Conservation (phyloP, 352 stramenopile species). For the Phytophthora quininea region DNA sequence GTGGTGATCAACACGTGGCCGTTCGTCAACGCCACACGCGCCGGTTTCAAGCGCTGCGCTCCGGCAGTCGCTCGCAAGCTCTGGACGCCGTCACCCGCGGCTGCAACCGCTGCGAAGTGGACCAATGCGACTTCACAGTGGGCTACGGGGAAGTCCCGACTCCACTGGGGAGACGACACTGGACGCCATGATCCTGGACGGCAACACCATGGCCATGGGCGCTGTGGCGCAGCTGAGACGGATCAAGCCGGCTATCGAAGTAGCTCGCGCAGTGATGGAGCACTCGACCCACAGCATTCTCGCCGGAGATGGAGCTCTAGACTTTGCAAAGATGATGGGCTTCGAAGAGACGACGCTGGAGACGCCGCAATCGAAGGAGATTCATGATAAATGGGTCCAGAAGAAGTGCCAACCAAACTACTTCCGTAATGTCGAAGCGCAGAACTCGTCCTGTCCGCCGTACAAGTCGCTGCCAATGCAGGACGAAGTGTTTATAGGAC, state of each 20-base stretch:
- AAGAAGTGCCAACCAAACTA: constrained; percentile 91
- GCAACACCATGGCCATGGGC: constrained; percentile 83
- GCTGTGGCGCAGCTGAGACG: constrained; percentile 81
- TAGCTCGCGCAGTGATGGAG: constrained; percentile 87
- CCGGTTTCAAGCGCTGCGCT: constrained; percentile 59
- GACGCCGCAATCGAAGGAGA: constrained; percentile 60
- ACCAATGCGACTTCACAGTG: constrained; percentile 90
- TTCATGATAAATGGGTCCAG: constrained; percentile 62
- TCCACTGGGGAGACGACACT: constrained; percentile 88
- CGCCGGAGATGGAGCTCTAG: constrained; percentile 81
- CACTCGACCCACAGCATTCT: constrained; percentile 90
- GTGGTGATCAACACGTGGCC: constrained; percentile 89
- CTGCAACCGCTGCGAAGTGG: constrained; percentile 81
- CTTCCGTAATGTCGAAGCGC: constrained; percentile 75
- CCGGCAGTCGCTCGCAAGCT: constrained; percentile 16
- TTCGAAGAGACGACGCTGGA: constrained; percentile 78
- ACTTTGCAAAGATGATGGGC: constrained; percentile 92
- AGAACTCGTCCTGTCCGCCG: constrained; percentile 79
- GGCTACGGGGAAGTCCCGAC: constrained; percentile 90
- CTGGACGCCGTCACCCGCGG: constrained; percentile 73
- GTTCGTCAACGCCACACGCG: constrained; percentile 74
- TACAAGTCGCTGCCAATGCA: constrained; percentile 57
- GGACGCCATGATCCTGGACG: constrained; percentile 93
- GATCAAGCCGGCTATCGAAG: constrained; percentile 84
- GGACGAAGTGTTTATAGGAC: constrained; percentile 26